Evolutionary conservation across 805 yeast genomes (phyloP).

Genomic region (Teunomyces gatunensis): DNA sequence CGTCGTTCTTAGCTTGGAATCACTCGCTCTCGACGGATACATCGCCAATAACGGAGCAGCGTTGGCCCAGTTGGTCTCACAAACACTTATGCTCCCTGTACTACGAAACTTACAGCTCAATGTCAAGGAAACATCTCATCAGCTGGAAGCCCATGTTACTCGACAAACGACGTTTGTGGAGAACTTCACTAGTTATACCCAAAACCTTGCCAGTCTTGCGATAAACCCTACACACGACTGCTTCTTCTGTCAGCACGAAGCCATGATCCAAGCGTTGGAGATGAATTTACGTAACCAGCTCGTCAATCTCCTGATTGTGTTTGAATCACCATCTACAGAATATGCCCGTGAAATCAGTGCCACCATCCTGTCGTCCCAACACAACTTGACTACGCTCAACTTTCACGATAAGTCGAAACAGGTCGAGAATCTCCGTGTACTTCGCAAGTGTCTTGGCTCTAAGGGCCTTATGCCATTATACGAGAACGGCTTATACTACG

Average conservation of each 20-base stretch:
- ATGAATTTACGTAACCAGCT: conserved; percentile 9
- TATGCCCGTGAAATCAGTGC: conserved; percentile 9
- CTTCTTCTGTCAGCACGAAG: conserved; percentile 16
- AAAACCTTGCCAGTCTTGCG: conserved; percentile 8
- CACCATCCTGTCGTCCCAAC: conserved; percentile 10
- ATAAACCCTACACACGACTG: conserved; percentile 21
- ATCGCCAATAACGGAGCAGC: conserved; percentile 13
- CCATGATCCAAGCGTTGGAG: conserved; percentile 6
- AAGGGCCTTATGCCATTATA: conserved; percentile 7
- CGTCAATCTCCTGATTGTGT: conserved; percentile 8
- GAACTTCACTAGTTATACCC: conserved; percentile 9
- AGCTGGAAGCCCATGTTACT: conserved; percentile 13
- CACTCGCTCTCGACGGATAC: conserved; percentile 22
- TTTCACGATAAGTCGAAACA: conserved; percentile 17
- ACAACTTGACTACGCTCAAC: conserved; percentile 8
- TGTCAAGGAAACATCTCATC: conserved; percentile 22
- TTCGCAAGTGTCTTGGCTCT: conserved; percentile 12
- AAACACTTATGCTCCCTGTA: conserved; percentile 12
- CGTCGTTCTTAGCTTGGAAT: conserved; percentile 6
- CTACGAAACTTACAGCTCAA: conserved; percentile 14
- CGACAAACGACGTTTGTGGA: conserved; percentile 10
- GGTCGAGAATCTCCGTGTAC: conserved; percentile 11
- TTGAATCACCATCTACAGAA: conserved; percentile 13
- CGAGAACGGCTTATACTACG: conserved; percentile 13
- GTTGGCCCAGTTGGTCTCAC: conserved; percentile 9